Conservation (phyloP, 148 eudicot species). For the Polygonum aviculare region DNA sequence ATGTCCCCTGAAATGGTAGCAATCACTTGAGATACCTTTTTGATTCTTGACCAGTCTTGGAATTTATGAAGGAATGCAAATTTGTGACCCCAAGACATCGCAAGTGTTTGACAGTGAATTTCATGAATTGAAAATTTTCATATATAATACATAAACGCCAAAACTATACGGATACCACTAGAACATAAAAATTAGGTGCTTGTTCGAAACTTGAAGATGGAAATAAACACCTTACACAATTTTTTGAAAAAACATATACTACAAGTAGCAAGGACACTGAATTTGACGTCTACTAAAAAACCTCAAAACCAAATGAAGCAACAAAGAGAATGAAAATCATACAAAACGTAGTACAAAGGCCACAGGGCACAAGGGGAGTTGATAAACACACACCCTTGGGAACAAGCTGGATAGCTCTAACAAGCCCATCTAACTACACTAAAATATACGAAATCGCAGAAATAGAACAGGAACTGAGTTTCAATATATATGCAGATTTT, state of each 20-base stretch:
- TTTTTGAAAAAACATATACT: background rate
- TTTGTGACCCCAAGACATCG: background rate
- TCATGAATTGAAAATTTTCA: background rate
- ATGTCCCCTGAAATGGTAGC: background rate
- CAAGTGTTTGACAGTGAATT: background rate
- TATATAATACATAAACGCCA: background rate
- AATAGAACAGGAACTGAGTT: slow-evolving; percentile 22
- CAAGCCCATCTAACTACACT: slow-evolving; percentile 18
- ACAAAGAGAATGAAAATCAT: slow-evolving; percentile 8
- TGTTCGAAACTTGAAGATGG: background rate
- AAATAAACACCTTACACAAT: background rate
- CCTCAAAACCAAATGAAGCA: slow-evolving; percentile 4
- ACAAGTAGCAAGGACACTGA: background rate
- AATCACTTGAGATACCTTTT: background rate
- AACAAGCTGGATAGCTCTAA: slow-evolving; percentile 9
- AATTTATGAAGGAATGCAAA: too few relatives aligned
- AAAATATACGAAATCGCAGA: slow-evolving; percentile 19
- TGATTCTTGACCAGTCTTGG: background rate
- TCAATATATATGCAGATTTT: slow-evolving; percentile 30
- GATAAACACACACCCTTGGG: background rate
- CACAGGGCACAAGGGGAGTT: background rate
- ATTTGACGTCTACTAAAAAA: background rate
- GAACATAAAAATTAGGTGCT: background rate
- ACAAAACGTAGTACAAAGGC: slow-evolving; percentile 4
- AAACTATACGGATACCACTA: background rate